Evolutionary conservation across 345 rosid genomes (phyloP), one percentile per base, ranked within the genome.

Genomic region (Combretum micranthum): DNA sequence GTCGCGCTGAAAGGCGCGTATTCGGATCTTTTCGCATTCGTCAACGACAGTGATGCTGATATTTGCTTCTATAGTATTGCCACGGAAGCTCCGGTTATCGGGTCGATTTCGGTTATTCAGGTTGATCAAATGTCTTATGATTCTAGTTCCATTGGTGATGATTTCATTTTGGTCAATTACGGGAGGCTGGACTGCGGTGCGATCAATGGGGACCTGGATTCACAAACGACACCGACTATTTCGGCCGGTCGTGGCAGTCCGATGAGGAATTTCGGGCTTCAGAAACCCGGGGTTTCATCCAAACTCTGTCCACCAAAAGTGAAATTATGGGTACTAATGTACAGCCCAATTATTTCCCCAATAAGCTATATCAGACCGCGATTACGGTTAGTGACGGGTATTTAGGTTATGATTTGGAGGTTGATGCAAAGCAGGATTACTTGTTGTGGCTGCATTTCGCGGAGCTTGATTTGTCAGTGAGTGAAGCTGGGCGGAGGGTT

Each of bases 181-280:
- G 99, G 97, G 12, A 76, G 99, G 5, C 52, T 94, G 53, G 77
- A 90, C 11, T 76, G 90, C 39, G 96, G 96, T 1, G 78, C 97
- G 1, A n/a, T 4, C 93, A 85, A 55, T 94, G 97, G 97, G 97
- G 97, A 1, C 95, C 93, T 1, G 99, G 99, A 2, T 83, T 94
- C 76, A 87, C 78, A 55, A 80, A 77, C 53, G 90, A 94, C 65
- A 61, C 81, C 5, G 99, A 94, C 42, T 17, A 44, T 53, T 94
- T 94, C 65, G 89, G 97, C 15, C 80, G 99, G 42, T 71, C 95
- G 1, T 94, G 99, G 99, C 93, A 87, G 58, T 87, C 96, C 0
- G 99, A 78, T 45, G 46, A 53, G 10, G 77, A 50, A 0, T 78
- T 75, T 53, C 84, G 76, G 4, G 58, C 83, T 2, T 53, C 47